A percentile compares a stretch with the other conserved stretches of the same genome.
Conservation (phyloP, 495 filamentous ascomycete species). For the Annulohypoxylon maeteangense region DNA sequence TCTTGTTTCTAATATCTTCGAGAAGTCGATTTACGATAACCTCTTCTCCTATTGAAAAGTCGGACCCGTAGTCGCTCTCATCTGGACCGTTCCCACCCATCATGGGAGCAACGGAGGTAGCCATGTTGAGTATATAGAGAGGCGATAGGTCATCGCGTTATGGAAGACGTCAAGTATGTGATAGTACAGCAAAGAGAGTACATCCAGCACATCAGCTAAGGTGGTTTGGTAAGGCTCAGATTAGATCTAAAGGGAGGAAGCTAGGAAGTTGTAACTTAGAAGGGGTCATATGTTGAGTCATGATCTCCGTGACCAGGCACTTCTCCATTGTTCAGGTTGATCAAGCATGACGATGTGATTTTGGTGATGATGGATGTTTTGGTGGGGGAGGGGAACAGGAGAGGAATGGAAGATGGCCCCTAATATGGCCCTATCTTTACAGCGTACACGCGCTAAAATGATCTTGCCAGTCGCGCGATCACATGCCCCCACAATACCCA, state of each 20-base stretch:
- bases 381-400: neutral
- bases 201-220: neutral
- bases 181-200: neutral
- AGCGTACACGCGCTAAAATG: conserved; percentile 7
- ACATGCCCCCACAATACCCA: conserved; percentile 20
- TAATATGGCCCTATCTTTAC: neutral
- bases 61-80: conserved; percentile 76
- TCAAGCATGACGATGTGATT: neutral
- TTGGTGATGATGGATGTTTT: neutral
- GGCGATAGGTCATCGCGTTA: conserved; percentile 14
- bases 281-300: conserved; percentile 17
- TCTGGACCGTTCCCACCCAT: conserved; percentile 38
- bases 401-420: neutral
- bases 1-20: conserved; percentile 22
- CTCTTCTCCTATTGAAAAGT: conserved; percentile 73
- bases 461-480: conserved; percentile 19
- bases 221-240: neutral
- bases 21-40: conserved; percentile 41
- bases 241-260: neutral
- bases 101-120: conserved; percentile 22
- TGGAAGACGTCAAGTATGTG: neutral
- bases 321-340: neutral
- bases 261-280: neutral
- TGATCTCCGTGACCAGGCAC: neutral
- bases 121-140: conserved; percentile 18